phyloP scores from a whole-genome alignment of 1,139 yeast genomes.

The Blastobotrys raffinosifermentans region DNA sequence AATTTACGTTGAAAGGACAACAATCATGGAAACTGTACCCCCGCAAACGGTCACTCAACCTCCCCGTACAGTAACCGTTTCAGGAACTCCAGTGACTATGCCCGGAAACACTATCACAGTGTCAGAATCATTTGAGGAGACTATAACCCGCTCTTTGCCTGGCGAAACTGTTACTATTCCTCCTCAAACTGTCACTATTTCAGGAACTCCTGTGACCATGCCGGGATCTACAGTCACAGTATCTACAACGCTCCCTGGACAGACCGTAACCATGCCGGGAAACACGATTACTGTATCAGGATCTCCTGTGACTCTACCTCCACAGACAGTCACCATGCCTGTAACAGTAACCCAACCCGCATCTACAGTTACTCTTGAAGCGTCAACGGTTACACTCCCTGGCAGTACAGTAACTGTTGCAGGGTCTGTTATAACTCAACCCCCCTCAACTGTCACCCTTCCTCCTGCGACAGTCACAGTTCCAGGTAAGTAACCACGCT shows the following conservation, averaged over 20 bases:
- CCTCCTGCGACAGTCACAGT: conserved; percentile 12
- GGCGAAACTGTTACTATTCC: conserved; percentile 10
- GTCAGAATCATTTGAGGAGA: conserved; percentile 4
- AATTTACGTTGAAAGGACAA: background rate
- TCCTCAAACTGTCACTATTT: conserved; percentile 7
- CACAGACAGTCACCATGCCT: background rate
- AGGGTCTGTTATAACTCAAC: conserved; percentile 5
- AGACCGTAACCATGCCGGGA: background rate
- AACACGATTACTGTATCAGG: background rate
- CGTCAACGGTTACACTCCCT: conserved; percentile 14
- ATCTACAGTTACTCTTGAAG: conserved; percentile 8
- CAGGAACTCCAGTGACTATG: conserved; percentile 8
- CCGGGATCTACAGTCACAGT: background rate
- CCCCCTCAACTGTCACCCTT: conserved; percentile 11
- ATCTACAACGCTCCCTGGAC: background rate
- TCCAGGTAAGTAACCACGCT: conserved; percentile 10
- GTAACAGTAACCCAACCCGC: background rate
- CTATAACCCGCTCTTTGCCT: conserved; percentile 1
- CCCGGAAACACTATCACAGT: conserved; percentile 5
- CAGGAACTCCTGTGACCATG: conserved; percentile 1
- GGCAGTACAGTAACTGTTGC: conserved; percentile 13
- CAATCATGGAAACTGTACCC: background rate
- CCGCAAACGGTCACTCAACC: conserved; percentile 6
- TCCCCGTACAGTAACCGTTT: conserved; percentile 5
- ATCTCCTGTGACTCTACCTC: background rate